Conservation (phyloP, 257 asterid species). For the Solanum sejunctum region DNA sequence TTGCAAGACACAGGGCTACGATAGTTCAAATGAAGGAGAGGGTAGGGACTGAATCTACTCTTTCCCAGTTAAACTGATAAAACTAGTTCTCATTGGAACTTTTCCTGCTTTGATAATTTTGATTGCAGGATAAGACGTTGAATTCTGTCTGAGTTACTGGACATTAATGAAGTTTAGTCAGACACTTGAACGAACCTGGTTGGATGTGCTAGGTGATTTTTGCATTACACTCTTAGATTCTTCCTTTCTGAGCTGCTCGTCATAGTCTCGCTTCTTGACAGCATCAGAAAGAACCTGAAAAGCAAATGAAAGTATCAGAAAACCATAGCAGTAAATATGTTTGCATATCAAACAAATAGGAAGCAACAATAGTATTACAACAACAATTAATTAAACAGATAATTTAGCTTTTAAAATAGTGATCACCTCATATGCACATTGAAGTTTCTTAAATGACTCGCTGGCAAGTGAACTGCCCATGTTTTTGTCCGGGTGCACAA, state of each 20-base stretch:
- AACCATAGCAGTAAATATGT: not conserved
- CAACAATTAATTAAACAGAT: not conserved
- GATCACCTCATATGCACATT: conserved; percentile 91
- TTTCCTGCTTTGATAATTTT: not conserved
- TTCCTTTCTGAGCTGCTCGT: conserved; percentile 84
- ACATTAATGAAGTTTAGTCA: not conserved
- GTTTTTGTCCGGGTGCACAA: conserved; percentile 98
- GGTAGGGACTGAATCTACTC: not conserved
- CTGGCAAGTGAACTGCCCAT: conserved; percentile 89
- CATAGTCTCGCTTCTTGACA: conserved; percentile 89
- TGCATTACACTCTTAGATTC: conserved; percentile 68
- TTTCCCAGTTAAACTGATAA: not conserved
- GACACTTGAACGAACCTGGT: conserved; percentile 53
- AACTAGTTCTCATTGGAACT: not conserved
- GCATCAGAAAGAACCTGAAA: conserved; percentile 85
- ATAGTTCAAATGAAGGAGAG: not conserved
- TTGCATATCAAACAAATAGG: conserved; percentile 8
- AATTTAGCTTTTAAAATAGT: not conserved
- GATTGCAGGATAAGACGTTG: not conserved
- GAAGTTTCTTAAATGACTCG: conserved; percentile 96
- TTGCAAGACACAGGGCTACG: not conserved
- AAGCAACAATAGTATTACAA: not conserved
- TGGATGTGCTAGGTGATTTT: conserved; percentile 72
- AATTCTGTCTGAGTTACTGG: not conserved
- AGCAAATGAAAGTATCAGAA: conserved; percentile 15